A percentile compares a stretch with the other conserved stretches of the same genome.
phyloP scores from a whole-genome alignment of 305 asterid species.

The Fraxinus sp. region DNA sequence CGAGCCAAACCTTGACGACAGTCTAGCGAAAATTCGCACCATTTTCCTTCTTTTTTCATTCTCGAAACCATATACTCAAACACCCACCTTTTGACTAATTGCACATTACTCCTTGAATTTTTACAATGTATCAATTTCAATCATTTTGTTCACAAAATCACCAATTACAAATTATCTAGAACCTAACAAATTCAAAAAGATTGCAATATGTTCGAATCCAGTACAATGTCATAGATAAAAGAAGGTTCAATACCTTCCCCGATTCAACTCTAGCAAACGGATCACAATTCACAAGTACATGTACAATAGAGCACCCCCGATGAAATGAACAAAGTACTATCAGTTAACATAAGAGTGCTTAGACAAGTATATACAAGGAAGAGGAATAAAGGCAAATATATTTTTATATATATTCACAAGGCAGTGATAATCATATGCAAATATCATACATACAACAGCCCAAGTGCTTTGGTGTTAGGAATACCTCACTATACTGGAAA shows the following conservation, averaged over 20 bases:
- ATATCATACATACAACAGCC: slow-evolving; percentile 30
- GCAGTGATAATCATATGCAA: slow-evolving; percentile 21
- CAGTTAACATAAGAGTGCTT: not conserved
- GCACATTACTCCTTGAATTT: too few relatives aligned
- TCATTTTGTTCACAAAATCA: too few relatives aligned
- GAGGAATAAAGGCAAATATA: slow-evolving; percentile 17
- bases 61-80: too few relatives aligned
- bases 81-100: too few relatives aligned
- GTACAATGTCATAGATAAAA: not conserved
- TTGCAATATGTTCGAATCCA: not conserved
- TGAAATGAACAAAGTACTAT: not conserved
- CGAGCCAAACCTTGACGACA: too few relatives aligned
- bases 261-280: not conserved
- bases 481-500: slow-evolving; percentile 19
- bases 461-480: slow-evolving; percentile 2
- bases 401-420: slow-evolving; percentile 28
- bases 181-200: too few relatives aligned
- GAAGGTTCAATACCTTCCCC: not conserved
- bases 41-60: too few relatives aligned
- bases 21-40: too few relatives aligned
- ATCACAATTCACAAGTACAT: not conserved
- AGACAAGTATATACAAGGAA: not conserved
- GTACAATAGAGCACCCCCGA: not conserved
- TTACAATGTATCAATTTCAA: too few relatives aligned
- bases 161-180: too few relatives aligned